Conservation (phyloP, 2,329 filamentous ascomycete genomes). For the Exserohilum turcica region DNA sequence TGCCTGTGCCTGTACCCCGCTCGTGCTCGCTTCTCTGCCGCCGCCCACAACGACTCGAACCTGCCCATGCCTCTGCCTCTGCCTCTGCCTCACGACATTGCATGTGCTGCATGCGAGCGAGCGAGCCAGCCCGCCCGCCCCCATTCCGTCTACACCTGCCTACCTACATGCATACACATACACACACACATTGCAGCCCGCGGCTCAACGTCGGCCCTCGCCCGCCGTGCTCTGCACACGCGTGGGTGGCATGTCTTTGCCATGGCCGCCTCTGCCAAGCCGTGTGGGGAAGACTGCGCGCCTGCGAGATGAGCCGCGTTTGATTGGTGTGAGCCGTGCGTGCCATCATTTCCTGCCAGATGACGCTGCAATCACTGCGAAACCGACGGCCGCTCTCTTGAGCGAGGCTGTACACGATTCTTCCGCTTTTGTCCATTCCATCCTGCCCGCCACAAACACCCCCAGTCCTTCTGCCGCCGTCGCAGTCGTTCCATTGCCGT, state of each 20-base stretch:
- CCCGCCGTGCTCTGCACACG: slow-evolving; percentile 15
- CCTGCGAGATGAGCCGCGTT: slow-evolving; percentile 31
- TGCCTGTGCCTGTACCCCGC: too few species aligned
- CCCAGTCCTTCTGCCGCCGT: slow-evolving; percentile 14
- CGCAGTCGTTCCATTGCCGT: too few species aligned
- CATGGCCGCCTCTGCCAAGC: slow-evolving; percentile 20
- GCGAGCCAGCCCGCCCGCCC: too few species aligned
- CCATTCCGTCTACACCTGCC: too few species aligned
- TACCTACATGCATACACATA: slow-evolving; percentile 7
- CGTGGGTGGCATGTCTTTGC: not conserved
- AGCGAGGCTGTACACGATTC: not conserved
- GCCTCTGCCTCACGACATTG: slow-evolving; percentile 5
- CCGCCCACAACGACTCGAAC: too few species aligned
- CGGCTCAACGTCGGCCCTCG: slow-evolving; percentile 16
- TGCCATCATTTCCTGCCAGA: slow-evolving; percentile 21
- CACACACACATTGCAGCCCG: not conserved
- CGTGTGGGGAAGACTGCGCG: slow-evolving; percentile 27
- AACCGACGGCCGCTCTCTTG: not conserved
- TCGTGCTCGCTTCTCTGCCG: too few species aligned
- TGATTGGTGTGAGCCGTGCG: slow-evolving; percentile 23
- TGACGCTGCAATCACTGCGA: slow-evolving; percentile 1
- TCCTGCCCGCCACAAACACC: not conserved
- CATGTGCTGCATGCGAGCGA: slow-evolving; percentile 1
- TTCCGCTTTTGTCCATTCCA: slow-evolving; percentile 2
- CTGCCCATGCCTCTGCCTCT: too few species aligned